Base-by-base conservation (phyloP, 805 yeast genomes). In the Sugiyamaella americana region DNA sequence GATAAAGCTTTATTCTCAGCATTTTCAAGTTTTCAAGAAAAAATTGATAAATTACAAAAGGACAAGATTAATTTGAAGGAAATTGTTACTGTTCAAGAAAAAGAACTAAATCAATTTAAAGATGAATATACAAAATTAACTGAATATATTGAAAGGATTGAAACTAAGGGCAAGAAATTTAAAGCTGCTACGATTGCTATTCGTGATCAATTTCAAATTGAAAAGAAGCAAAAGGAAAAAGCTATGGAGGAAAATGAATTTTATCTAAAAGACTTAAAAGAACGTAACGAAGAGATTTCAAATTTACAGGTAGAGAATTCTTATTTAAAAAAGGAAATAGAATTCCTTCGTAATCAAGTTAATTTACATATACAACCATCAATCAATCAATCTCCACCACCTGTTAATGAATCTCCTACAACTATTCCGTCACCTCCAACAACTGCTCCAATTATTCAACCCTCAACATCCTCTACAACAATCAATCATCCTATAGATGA, bases 31-130 rank as follows among this genome's bases (percentile, higher is more conserved):
- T 53, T 53, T 34, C 51, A 49, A 37, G 30, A 42, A 16, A 51
- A 49, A 17, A 44, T 56, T 18, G 45, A 42, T n/a, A 51, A 48
- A 34, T 54, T 58, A 6, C 58, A 58, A 46, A 44, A 43, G 19
- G 61, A 58, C 21, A 58, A 54, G 34, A 6, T 41, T 4, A 48
- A 48, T 2, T 40, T 55, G 11, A 54, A 43, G 18, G 40, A 42
- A 24, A n/a, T 40, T 18, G 20, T 38, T 13, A 39, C 26, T 16
- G n/a, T 37, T 34, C 48, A 45, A 17, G 30, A 50, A 37, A 37
- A 41, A 40, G 41, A 43, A 29, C 30, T 51, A 16, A 20, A 20
- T 5, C 42, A 26, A 26, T 30, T 47, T 21, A 37, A 21, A 13
- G 34, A 16, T 8, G 38, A 36, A 22, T 37, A 47, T 26, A 40